Evolutionary conservation across 208 protist genomes (phyloP).

Genomic region (Crithidia thermophila): DNA sequence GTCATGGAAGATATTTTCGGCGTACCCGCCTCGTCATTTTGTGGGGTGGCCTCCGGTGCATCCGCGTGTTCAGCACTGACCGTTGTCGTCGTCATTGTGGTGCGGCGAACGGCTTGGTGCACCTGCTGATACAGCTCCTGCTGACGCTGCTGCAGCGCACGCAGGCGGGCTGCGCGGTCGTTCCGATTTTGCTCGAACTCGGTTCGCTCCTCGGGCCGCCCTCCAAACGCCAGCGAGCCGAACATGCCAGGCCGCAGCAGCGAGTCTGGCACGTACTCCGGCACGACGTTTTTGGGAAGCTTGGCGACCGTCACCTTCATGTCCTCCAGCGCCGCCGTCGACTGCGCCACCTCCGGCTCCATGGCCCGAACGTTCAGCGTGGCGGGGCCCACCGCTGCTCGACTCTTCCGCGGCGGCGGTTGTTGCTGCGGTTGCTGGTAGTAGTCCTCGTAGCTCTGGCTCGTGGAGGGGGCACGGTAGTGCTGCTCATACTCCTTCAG

Average conservation of each 20-base stretch:
- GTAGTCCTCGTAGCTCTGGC: constrained; percentile 74
- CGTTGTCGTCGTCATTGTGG: neutral
- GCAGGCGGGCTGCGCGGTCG: constrained; percentile 38
- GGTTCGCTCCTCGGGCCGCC: constrained; percentile 26
- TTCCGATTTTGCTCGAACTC: constrained; percentile 48
- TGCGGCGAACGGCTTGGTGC: constrained; percentile 22
- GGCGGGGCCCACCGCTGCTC: neutral
- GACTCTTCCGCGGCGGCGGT: neutral
- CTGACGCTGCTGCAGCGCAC: constrained; percentile 49
- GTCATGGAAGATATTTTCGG: no score
- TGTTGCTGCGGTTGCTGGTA: constrained; percentile 38
- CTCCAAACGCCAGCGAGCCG: constrained; percentile 58
- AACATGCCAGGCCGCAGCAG: constrained; percentile 36
- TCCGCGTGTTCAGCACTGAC: no score
- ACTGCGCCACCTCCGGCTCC: constrained; percentile 7
- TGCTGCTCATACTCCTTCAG: constrained; percentile 60
- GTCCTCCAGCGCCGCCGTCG: constrained; percentile 28
- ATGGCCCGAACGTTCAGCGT: constrained; percentile 14
- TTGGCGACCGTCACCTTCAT: constrained; percentile 39
- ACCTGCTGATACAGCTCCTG: constrained; percentile 45
- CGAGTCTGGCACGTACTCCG: constrained; percentile 36
- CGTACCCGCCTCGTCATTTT: no score
- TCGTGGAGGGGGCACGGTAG: constrained; percentile 39
- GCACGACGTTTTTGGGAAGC: constrained; percentile 35
- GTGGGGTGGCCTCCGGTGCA: no score